Base-by-base conservation (phyloP, 768 basidiomycete genomes). In the Amanita rimosa region DNA sequence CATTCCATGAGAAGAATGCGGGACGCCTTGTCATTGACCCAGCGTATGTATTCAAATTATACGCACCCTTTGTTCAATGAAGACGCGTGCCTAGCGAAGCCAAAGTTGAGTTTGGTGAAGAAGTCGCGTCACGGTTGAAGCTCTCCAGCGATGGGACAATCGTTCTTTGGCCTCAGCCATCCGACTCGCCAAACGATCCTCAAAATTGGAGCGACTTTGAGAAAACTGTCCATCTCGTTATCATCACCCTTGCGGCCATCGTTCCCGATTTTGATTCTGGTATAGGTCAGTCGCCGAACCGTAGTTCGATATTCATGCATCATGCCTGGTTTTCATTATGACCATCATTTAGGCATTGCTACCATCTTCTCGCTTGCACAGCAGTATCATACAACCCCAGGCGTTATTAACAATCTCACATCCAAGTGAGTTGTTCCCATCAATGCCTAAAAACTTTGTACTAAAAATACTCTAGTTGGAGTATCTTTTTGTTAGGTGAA, bases 261-360 rank as follows among this genome's bases (percentile, higher is more conserved):
- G 72, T 79, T 5, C 79, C 79, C 0, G 79, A 81, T 52, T 81
- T 81, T 50, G 70, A 74, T 53, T 79, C 77, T 2, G 76, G 73
- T 0, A 73, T 78, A 40, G 79, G 66, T 66, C 10, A 41, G 57
- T 39, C 11, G 37, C 38, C 11, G 37, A 31, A 38, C 19, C 19
- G 10, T 9, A 9, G 5, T 4, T n/a, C 29, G 24, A 22, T 19
- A n/a, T n/a, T n/a, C n/a, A n/a, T n/a, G n/a, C n/a, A n/a, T 47
- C 10, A 37, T 5, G 11, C 29, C 41, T 31, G 21, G 17, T 35
- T 5, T 4, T 41, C 22, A 49, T 36, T 10, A n/a, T n/a, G n/a
- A n/a, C n/a, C n/a, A n/a, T n/a, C n/a, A 36, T 21, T 3, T 17
- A 67, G 66, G 79, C 58, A 80, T 81, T 55, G 77, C 78, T 3